phyloP scores from a whole-genome alignment of 2,329 filamentous ascomycete species.

The Penicillium sp. region DNA sequence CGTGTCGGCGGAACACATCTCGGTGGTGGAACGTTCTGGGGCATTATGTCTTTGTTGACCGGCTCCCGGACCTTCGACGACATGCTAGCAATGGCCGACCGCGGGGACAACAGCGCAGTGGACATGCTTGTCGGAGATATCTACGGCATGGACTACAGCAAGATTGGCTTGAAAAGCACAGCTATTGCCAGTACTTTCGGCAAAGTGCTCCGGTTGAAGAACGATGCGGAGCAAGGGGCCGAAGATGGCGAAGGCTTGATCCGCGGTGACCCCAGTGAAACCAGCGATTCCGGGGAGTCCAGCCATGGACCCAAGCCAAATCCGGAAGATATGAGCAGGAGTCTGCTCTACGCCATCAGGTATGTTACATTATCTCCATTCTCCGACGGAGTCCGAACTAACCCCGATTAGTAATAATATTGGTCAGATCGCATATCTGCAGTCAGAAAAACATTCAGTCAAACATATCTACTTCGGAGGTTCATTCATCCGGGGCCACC shows the following conservation, averaged over 20 bases:
- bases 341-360: constrained; percentile 86
- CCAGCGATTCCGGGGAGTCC: constrained; percentile 38
- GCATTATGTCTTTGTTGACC: constrained; percentile 83
- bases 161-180: constrained; percentile 92
- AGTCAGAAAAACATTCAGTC: constrained; percentile 88
- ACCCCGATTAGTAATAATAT: constrained; percentile 76
- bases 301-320: constrained; percentile 59
- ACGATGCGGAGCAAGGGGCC: constrained; percentile 73
- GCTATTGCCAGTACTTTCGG: constrained; percentile 96
- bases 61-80: constrained; percentile 96
- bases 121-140: constrained; percentile 98
- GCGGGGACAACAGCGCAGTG: constrained; percentile 87
- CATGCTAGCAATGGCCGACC: constrained; percentile 89
- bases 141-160: constrained; percentile 91
- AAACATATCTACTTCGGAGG: constrained; percentile 97
- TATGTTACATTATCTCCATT: constrained; percentile 31
- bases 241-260: constrained; percentile 66
- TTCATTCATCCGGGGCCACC: constrained; percentile 92
- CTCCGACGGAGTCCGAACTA: constrained; percentile 17
- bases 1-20: constrained; percentile 93
- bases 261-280: constrained; percentile 46
- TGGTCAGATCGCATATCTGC: constrained; percentile 95
- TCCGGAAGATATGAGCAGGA: constrained; percentile 82
- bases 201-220: constrained; percentile 92
- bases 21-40: constrained; percentile 97